Base-by-base conservation (phyloP, 306 rosid genomes). In the Delonix regia region DNA sequence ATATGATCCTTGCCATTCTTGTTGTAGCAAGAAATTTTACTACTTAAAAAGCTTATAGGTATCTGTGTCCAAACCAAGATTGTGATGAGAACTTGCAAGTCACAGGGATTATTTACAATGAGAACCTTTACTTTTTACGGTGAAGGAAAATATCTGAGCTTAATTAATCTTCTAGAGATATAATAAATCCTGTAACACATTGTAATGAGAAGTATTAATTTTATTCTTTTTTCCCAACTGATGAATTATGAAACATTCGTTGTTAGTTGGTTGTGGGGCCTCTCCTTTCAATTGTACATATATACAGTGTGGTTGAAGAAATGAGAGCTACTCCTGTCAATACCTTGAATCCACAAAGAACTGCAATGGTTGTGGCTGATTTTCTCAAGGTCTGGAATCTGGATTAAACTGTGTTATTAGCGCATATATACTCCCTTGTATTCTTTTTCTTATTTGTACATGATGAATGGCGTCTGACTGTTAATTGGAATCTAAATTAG, bases 341-440 rank as follows among this genome's bases (percentile, higher is more conserved):
- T 85, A 95, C 99, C 33, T 81, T 95, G 84, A 92, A 92, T 87
- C 96, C 98, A 13, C 97, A 86, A 86, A 91, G 98, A 85, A 91
- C 98, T 30, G 98, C 96, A 38, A 80, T 95, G 94, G 70, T 95
- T 48, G 96, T 95, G 73, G 91, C 97, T 30, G 92, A 95, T 91
- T 95, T 88, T 82, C 66, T 95, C 56, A 83, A 89, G 96, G 97
- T 60, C 41, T 28, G 41, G 66, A 57, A 57, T 88, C 36, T 74
- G 82, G 80, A 76, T 57, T 14, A 13, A 39, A 53, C 66, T 73
- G n/a, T n/a, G n/a, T n/a, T 21, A 36, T 39, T 21, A 33, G 25
- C 49, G 57, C 57, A 56, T 24, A 16, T 60, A 61, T 27, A 7
- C 28, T 51, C 44, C 9, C 38, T 5, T 19, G 25, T 16, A 69